These are phyloP conservation scores for Botrytis medusae DNA, from an alignment of 2,329 filamentous ascomycete species.

Conservation along the genomic window DNA sequence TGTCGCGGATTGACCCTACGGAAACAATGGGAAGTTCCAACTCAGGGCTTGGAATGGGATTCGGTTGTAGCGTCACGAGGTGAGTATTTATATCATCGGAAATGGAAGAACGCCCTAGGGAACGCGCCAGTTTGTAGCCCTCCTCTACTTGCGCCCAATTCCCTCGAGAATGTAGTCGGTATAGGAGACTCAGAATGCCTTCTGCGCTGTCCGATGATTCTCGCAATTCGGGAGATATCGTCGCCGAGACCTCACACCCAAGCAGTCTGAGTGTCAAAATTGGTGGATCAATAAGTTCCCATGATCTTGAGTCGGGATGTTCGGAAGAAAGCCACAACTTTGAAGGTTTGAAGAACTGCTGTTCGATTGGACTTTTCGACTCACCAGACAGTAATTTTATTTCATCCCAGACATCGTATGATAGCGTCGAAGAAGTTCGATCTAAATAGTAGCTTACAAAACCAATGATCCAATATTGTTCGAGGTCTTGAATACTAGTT, in stretches of 20 bases:
- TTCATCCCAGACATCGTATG: neutral
- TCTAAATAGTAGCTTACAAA: neutral
- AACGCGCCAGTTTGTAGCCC: neutral
- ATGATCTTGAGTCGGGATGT: neutral
- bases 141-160: neutral
- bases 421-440: neutral
- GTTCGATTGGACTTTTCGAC: neutral
- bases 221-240: neutral
- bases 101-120: neutral
- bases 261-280: neutral
- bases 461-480: neutral
- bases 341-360: neutral
- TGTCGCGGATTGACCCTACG: too few species aligned
- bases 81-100: neutral
- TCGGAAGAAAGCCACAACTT: rapidly evolving
- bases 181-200: neutral
- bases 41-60: too few species aligned
- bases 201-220: rapidly evolving
- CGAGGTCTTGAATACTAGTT: rapidly evolving
- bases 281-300: neutral
- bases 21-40: too few species aligned
- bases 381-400: neutral
- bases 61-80: neutral
- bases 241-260: rapidly evolving
- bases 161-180: neutral